phyloP scores from a whole-genome alignment of 768 basidiomycete species.

The Chalciporus pseudorubinellus region DNA sequence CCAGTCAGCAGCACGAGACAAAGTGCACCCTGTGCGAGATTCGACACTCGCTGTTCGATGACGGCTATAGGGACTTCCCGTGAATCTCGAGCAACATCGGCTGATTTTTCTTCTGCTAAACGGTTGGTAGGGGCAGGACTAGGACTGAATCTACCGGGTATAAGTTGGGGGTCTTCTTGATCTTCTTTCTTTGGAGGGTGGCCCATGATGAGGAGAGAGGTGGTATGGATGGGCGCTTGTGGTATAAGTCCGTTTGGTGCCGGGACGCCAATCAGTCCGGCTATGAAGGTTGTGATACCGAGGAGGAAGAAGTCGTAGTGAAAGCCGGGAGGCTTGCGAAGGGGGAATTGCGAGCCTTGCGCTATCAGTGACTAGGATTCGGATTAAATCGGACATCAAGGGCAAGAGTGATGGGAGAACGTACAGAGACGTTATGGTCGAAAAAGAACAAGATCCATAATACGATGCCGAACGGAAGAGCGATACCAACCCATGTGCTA shows the following conservation, averaged over 20 bases:
- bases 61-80: conserved; percentile 66
- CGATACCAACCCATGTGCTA: conserved; percentile 85
- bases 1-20: conserved; percentile 78
- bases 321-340: conserved; percentile 87
- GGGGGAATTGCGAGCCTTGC: conserved; percentile 83
- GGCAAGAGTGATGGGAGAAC: not conserved
- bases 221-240: conserved; percentile 92
- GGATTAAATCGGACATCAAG: not conserved
- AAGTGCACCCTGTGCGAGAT: conserved; percentile 78
- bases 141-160: not conserved
- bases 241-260: conserved; percentile 86
- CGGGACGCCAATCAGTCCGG: conserved; percentile 81
- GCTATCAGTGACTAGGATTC: conserved; percentile 78
- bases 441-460: conserved; percentile 94
- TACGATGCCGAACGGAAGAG: conserved; percentile 84
- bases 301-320: conserved; percentile 90
- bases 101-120: conserved; percentile 25
- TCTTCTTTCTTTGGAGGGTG: conserved; percentile 38
- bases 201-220: conserved; percentile 72
- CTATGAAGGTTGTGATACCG: conserved; percentile 85
- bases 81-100: conserved; percentile 9
- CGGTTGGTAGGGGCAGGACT: not conserved
- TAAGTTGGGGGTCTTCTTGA: conserved; percentile 17
- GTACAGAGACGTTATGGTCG: conserved; percentile 89
- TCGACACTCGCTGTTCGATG: conserved; percentile 92